Conservation (phyloP, 208 protist genomes). For the Crithidia sp. region DNA sequence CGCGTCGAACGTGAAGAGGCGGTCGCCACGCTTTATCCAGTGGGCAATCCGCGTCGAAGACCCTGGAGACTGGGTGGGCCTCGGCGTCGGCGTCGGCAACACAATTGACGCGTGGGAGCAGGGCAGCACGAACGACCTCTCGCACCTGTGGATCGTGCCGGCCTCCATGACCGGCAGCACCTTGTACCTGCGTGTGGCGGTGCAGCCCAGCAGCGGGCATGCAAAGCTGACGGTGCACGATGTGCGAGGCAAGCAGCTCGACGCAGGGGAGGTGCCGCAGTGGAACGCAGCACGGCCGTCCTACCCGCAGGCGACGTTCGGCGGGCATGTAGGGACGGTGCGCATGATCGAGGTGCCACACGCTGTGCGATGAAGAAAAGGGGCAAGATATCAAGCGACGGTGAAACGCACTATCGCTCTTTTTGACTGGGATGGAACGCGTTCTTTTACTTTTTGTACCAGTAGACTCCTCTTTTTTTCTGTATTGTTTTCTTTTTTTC, state of each 20-base stretch:
- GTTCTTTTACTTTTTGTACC: constrained; percentile 2
- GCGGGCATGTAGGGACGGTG: constrained; percentile 74
- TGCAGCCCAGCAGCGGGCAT: constrained; percentile 53
- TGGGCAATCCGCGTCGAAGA: constrained; percentile 80
- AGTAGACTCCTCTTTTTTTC: constrained; percentile 5
- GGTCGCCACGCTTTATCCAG: constrained; percentile 40
- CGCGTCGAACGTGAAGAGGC: constrained; percentile 25
- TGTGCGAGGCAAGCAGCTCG: constrained; percentile 59
- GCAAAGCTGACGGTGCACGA: constrained; percentile 86
- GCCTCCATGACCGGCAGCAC: constrained; percentile 31
- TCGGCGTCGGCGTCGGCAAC: constrained; percentile 84
- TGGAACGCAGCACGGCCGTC: constrained; percentile 72
- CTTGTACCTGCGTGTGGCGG: constrained; percentile 63
- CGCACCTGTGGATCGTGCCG: constrained; percentile 86
- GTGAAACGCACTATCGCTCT: not conserved
- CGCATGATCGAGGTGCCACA: constrained; percentile 63
- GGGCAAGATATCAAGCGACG: no score
- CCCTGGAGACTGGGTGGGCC: constrained; percentile 85
- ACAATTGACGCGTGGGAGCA: constrained; percentile 61
- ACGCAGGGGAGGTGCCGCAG: constrained; percentile 80
- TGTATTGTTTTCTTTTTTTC: constrained; percentile 8
- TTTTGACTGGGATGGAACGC: not conserved
- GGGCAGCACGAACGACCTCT: constrained; percentile 65
- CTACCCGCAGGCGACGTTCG: constrained; percentile 89
- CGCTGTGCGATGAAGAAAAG: constrained; percentile 28